A percentile compares a stretch with the other conserved stretches of the same genome.
Conservation (phyloP, 805 yeast species). For the Yarrowia divulgata region DNA sequence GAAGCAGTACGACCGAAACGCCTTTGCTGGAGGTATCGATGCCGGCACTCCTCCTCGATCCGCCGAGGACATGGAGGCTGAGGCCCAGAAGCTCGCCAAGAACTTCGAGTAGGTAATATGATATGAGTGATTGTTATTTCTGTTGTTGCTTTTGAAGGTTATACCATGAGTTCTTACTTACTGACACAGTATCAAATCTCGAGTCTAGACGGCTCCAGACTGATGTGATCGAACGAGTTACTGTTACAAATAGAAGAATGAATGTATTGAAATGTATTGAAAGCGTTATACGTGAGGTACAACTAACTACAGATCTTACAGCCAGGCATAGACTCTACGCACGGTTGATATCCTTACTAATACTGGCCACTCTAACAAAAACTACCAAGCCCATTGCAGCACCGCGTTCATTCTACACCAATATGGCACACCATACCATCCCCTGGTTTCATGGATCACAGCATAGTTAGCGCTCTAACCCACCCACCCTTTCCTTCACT, state of each 20-base stretch:
- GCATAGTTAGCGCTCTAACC: too few relatives aligned
- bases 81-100: slow-evolving; percentile 62
- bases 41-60: slow-evolving; percentile 61
- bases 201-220: background rate
- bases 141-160: background rate
- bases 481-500: background rate
- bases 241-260: background rate
- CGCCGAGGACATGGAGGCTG: slow-evolving; percentile 70
- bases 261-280: background rate
- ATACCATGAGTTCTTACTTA: background rate
- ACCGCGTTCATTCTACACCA: too few relatives aligned
- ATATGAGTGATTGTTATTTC: background rate
- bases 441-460: too few relatives aligned
- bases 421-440: too few relatives aligned
- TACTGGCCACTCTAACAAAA: too few relatives aligned
- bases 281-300: too few relatives aligned
- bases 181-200: slow-evolving; percentile 23
- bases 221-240: background rate
- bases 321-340: background rate
- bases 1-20: slow-evolving; percentile 41
- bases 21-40: slow-evolving; percentile 35
- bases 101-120: slow-evolving; percentile 43
- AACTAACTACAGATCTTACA: too few relatives aligned
- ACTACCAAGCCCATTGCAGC: too few relatives aligned
- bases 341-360: too few relatives aligned